Evolutionary conservation across 306 rosid genomes (phyloP), one percentile per base, ranked within the genome.

Genomic region (Biancaea sappan): DNA sequence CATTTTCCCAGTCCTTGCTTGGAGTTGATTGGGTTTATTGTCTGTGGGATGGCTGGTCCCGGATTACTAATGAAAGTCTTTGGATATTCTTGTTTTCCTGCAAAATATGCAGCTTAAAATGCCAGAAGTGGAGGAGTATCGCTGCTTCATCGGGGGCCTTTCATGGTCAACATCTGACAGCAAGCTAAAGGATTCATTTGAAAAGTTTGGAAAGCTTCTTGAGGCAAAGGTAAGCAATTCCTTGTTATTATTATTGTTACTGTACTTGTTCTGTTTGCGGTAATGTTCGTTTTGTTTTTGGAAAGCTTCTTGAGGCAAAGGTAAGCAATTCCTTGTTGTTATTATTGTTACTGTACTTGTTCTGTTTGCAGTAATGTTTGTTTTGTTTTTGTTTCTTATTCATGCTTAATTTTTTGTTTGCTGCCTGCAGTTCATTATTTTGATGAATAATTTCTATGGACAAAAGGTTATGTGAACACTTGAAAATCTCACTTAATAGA

Each of bases 141-240:
- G 99, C 31, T 94, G 99, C 79, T 94, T 94, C 72, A 85, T 94
- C 74, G 99, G 99, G 70, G 97, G 97, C 86, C 94, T 94, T 85
- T 85, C 99, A 3, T 94, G 99, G 99, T 81, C 97, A 69, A 94
- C 97, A 5, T 80, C 91, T 31, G 99, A 94, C 77, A 87, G 95
- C 76, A 88, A 90, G 84, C 79, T 94, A 21, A 92, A 77, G 67
- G 96, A 92, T 37, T 82, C 97, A 18, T 94, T 94, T 80, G 95
- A 92, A 1, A 94, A 92, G 89, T 94, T 73, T 77, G 99, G 99
- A 63, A 93, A 90, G 75, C 99, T 94, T 79, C 22, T 91, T 21
- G 99, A 94, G 72, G 99, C 97, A 22, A 90, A 88, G 99, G 99
- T 94, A 85, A 77, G 24, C 25, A 15, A 6, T 24, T 54, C 35